phyloP scores from a whole-genome alignment of 106 monocot genomes.

The Agapanthus africanus region DNA sequence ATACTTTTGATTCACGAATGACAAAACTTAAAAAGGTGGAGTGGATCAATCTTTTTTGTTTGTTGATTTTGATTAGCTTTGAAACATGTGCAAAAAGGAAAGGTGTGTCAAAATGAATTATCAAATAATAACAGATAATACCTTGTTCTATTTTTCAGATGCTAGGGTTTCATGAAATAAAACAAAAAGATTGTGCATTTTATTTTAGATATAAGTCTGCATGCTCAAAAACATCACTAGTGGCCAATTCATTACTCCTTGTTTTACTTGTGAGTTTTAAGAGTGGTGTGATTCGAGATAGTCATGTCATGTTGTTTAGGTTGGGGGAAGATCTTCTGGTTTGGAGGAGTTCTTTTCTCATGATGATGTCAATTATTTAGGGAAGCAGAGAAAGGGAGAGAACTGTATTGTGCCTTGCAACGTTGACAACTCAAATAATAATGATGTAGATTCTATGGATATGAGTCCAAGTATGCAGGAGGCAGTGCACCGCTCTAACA shows the following conservation, averaged over 20 bases:
- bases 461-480: conserved; percentile 80
- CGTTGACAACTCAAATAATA: conserved; percentile 14
- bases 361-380: conserved; percentile 42
- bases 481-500: conserved; percentile 79
- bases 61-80: neutral
- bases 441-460: conserved; percentile 41
- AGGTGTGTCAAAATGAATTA: no score
- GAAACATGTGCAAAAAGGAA: no score
- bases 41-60: neutral
- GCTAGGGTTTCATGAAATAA: no score
- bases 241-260: no score
- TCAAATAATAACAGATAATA: no score
- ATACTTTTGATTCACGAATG: conserved; percentile 61
- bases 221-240: no score
- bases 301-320: conserved; percentile 24
- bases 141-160: no score
- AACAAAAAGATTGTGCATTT: no score
- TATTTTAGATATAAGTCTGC: no score
- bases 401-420: conserved; percentile 20
- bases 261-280: no score
- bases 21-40: conserved; percentile 47
- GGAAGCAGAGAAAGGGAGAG: conserved; percentile 33
- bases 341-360: conserved; percentile 55
- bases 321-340: conserved; percentile 38
- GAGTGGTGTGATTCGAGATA: conserved; percentile 16